Conservation (phyloP, 176 grass and related monocot genomes). For the Carex scoparia region DNA sequence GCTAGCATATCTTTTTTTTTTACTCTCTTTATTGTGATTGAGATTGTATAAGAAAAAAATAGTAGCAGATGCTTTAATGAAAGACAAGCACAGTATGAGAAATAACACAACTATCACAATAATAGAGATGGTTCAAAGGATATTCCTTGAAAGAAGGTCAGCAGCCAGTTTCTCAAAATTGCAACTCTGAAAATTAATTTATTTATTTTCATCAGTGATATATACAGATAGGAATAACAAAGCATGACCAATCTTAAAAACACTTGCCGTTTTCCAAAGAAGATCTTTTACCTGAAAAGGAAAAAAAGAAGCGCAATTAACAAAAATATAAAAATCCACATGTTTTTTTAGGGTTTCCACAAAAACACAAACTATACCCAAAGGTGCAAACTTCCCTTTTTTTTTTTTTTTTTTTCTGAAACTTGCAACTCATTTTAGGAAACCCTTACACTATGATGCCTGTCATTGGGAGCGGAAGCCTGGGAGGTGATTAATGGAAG, state of each 20-base stretch:
- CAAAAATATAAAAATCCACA: background rate
- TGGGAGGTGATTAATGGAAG: background rate
- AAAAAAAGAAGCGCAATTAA: constrained; percentile 6
- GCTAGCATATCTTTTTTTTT: background rate
- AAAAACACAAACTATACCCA: background rate
- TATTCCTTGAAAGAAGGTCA: constrained; percentile 89
- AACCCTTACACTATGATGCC: background rate
- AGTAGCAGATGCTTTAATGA: constrained; percentile 1
- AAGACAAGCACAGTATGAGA: background rate
- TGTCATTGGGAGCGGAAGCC: background rate
- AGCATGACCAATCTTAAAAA: background rate
- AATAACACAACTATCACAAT: background rate
- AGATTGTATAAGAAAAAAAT: background rate
- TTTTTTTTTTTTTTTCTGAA: background rate
- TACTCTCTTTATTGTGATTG: background rate
- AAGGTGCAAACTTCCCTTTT: background rate
- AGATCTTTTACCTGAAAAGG: constrained; percentile 84
- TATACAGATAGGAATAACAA: background rate
- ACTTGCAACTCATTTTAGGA: background rate
- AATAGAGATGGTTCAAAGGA: constrained; percentile 46
- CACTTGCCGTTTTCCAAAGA: constrained; percentile 81
- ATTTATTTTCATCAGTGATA: background rate
- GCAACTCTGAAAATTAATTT: constrained; percentile 56
- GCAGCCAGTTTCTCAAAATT: constrained; percentile 88
- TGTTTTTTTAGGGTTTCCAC: background rate